Evolutionary conservation across 441 rosid genomes (phyloP).

Genomic region (Bruguiera hainesii): DNA sequence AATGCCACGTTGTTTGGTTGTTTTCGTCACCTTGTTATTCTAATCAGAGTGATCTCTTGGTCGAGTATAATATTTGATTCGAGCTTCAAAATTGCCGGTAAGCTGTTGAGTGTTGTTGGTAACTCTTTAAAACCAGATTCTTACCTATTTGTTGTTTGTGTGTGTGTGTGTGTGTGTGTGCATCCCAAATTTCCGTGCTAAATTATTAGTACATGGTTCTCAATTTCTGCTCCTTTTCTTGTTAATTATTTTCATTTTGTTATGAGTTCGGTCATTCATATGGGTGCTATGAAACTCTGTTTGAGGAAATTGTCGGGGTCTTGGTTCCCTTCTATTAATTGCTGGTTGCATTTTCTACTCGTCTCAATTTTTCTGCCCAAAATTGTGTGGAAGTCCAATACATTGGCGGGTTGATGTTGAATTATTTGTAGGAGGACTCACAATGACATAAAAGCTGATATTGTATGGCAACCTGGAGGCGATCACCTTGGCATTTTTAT

Average conservation of each 20-base stretch:
- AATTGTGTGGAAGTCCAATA: neutral
- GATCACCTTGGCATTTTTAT: neutral
- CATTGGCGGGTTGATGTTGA: neutral
- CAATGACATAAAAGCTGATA: neutral
- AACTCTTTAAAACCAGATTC: neutral
- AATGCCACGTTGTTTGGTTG: neutral
- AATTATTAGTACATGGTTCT: too few relatives aligned
- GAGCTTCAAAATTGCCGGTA: constrained; percentile 23
- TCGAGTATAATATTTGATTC: constrained; percentile 13
- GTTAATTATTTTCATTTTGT: too few relatives aligned
- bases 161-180: neutral
- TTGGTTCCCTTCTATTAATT: too few relatives aligned
- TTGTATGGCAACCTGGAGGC: neutral
- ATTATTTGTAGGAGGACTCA: neutral
- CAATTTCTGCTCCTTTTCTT: too few relatives aligned
- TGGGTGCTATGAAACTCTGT: too few relatives aligned
- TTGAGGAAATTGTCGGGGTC: too few relatives aligned
- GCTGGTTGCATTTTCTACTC: too few relatives aligned
- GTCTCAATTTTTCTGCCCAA: too few relatives aligned
- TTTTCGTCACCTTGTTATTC: constrained; percentile 14
- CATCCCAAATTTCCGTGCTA: neutral
- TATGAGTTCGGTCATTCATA: too few relatives aligned
- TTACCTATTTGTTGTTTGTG: neutral
- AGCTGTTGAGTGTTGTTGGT: constrained; percentile 2
- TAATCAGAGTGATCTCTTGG: constrained; percentile 25